Conservation (phyloP, 441 rosid species). For the Flueggea neowawraea region DNA sequence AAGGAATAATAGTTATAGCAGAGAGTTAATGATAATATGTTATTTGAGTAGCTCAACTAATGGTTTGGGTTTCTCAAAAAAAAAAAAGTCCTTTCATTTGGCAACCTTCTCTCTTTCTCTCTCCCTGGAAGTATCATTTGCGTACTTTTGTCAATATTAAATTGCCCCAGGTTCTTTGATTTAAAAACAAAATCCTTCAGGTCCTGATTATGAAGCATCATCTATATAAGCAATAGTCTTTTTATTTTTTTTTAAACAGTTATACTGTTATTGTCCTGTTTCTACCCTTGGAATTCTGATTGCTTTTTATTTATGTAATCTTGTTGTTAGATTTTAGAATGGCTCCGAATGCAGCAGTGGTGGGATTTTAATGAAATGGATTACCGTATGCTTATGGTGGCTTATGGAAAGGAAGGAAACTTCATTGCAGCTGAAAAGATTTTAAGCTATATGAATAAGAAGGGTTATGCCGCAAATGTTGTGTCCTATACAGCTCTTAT, state of each 20-base stretch:
- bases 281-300: conserved; percentile 1
- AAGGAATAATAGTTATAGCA: too few species aligned
- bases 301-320: conserved; percentile 5
- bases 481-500: conserved; percentile 86
- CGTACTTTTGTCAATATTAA: too few species aligned
- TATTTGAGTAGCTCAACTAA: too few species aligned
- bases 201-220: too few species aligned
- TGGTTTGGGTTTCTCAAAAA: too few species aligned
- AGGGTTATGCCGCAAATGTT: conserved; percentile 69
- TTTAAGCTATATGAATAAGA: conserved; percentile 61
- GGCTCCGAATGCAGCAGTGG: conserved; percentile 85
- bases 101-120: too few species aligned
- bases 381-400: conserved; percentile 81
- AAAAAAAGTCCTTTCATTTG: too few species aligned
- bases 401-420: conserved; percentile 88
- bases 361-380: conserved; percentile 95
- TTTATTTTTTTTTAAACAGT: not conserved
- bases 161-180: too few species aligned
- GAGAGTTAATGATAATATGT: too few species aligned
- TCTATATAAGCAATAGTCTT: not conserved
- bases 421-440: conserved; percentile 84
- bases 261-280: not conserved
- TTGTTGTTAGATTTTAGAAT: conserved; percentile 72
- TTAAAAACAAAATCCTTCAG: too few species aligned
- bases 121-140: too few species aligned